Conservation (phyloP, 305 asterid genomes). For the Fraxinus sp. region DNA sequence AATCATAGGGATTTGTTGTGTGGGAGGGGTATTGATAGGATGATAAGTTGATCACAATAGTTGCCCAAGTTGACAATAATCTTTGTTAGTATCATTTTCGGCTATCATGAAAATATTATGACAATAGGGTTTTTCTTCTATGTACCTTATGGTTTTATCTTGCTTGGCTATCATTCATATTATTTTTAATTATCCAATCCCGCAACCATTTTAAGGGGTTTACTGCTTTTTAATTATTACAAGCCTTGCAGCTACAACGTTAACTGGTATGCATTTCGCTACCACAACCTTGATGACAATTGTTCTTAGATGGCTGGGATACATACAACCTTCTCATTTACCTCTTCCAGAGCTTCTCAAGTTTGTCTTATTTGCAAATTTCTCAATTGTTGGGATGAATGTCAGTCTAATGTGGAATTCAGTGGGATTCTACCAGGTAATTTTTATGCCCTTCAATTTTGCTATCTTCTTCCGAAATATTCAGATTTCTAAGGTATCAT, state of each 20-base stretch:
- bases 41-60: background rate
- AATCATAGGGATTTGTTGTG: background rate
- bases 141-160: background rate
- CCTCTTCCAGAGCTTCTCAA: constrained; percentile 66
- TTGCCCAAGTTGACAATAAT: background rate
- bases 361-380: constrained; percentile 71
- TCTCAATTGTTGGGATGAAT: constrained; percentile 88
- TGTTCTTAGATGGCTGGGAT: constrained; percentile 79
- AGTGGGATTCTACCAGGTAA: constrained; percentile 85
- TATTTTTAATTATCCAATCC: background rate
- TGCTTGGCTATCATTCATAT: background rate
- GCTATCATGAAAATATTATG: background rate
- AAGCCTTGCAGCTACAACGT: constrained; percentile 67
- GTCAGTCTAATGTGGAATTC: constrained; percentile 92
- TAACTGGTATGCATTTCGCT: constrained; percentile 82
- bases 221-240: constrained; percentile 24
- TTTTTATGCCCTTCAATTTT: constrained; percentile 10
- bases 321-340: constrained; percentile 79
- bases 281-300: constrained; percentile 79
- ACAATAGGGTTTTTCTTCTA: background rate
- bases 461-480: constrained; percentile 8
- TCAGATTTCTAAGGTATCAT: constrained; percentile 13
- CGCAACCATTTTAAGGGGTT: background rate
- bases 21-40: background rate
- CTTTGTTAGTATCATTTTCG: background rate